Percentiles rank a stretch among this genome's conserved stretches.
These are phyloP conservation scores for Cutaneotrichosporon arboriforme DNA, from an alignment of 1,284 basidiomycete species.

Conservation along the genomic window DNA sequence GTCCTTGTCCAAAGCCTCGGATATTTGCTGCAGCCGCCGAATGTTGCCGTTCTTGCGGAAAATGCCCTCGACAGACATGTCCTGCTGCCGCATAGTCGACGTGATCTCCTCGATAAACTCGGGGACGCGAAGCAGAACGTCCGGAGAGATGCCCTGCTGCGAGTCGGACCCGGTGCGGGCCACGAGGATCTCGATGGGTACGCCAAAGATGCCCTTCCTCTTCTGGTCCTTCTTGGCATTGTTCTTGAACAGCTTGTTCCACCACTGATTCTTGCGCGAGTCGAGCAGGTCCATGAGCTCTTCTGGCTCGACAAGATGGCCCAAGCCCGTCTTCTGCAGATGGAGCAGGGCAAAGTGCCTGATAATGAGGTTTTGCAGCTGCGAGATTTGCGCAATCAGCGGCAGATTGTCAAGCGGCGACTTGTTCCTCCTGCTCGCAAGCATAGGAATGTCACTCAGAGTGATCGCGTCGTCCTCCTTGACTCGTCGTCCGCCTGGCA, in stretches of 20 bases:
- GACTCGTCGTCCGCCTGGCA: background rate
- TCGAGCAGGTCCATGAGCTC: slow-evolving; percentile 92
- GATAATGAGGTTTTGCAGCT: slow-evolving; percentile 81
- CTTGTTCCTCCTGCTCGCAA: slow-evolving; percentile 40
- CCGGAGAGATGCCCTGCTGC: slow-evolving; percentile 72
- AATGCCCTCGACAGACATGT: slow-evolving; percentile 98
- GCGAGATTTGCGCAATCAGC: slow-evolving; percentile 75
- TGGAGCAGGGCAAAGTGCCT: slow-evolving; percentile 85
- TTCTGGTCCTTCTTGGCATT: slow-evolving; percentile 78
- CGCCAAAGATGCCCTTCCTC: slow-evolving; percentile 89
- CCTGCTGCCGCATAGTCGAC: slow-evolving; percentile 98
- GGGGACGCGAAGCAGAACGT: slow-evolving; percentile 77
- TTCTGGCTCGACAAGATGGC: slow-evolving; percentile 79
- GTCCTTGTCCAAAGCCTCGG: slow-evolving; percentile 90
- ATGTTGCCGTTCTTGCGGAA: slow-evolving; percentile 99
- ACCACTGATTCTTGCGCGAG: slow-evolving; percentile 87
- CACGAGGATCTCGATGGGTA: slow-evolving; percentile 90
- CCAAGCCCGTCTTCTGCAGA: slow-evolving; percentile 63
- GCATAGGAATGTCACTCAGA: slow-evolving; percentile 90
- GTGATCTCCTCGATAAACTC: slow-evolving; percentile 98
- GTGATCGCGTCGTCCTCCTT: slow-evolving; percentile 50
- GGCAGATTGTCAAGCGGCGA: slow-evolving; percentile 57
- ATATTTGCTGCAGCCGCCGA: slow-evolving; percentile 79
- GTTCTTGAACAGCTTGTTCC: slow-evolving; percentile 93
- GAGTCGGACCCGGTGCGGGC: slow-evolving; percentile 94